Evolutionary conservation across 495 filamentous ascomycete genomes (phyloP), one percentile per base, ranked within the genome.

Genomic region (Apodospora peruviana): DNA sequence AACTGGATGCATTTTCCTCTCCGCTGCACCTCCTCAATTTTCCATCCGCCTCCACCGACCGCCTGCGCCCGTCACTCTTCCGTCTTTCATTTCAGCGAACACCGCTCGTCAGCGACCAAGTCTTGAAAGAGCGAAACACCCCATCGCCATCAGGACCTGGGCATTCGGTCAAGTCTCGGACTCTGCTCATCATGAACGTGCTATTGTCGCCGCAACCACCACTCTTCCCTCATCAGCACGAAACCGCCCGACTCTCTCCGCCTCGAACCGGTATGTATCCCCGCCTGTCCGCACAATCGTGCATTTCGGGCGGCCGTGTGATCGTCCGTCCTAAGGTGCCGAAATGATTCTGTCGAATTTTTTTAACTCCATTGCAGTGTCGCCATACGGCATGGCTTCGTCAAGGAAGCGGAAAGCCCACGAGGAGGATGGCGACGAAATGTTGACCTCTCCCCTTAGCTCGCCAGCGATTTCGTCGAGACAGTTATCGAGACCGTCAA

Each of bases 381-480:
- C 79, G 53, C 74, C 69, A 56, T 77, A 68, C 67, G 77, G 59
- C 66, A 69, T 60, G 61, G 55, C 71, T 12, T 69, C 68, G 62
- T n/a, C n/a, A n/a, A 80, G 87, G 57, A 96, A 95, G 76, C 84
- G 90, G 70, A 95, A 95, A 73, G 88, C 86, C 50, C n/a, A n/a
- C n/a, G 87, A 88, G 52, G 90, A 94, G 49, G 87, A 93, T 56
- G 82, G 84, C 61, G 85, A 89, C 60, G 85, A 87, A 55, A 94
- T 94, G 89, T 91, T 86, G 27, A 80, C 87, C 36, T 95, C 90
- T 36, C 90, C 90, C 0, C 78, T 79, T 20, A 83, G 74, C 66
- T 94, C 88, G 23, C 90, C 90, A n/a, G 81, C 83, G 25, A 74
- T 83, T 40, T 69, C 80, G 55, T 73, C 77, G 52, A 79, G 88